A percentile compares a stretch with the other conserved stretches of the same genome.
phyloP scores from a whole-genome alignment of 1,284 basidiomycete genomes.

The Heliocybe sulcata region DNA sequence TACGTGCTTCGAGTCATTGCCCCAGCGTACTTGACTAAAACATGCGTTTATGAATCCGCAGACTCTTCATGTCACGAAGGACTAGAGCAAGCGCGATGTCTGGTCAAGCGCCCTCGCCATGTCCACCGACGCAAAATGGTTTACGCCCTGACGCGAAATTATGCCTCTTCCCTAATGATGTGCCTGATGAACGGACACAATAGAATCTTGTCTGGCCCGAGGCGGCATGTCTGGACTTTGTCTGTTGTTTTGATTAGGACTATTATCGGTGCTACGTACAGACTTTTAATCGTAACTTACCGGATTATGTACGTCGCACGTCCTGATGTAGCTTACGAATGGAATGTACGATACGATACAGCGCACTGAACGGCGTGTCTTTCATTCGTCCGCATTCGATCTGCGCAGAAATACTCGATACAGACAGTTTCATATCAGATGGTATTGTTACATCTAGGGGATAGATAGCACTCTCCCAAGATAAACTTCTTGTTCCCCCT shows the following conservation, averaged over 20 bases:
- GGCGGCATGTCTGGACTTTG: not conserved
- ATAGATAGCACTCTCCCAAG: too few relatives aligned
- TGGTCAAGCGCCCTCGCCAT: not conserved
- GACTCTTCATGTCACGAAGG: not conserved
- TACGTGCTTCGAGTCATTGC: too few relatives aligned
- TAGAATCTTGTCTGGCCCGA: not conserved
- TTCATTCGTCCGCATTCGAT: too few relatives aligned
- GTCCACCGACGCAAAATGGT: not conserved
- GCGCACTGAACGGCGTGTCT: too few relatives aligned
- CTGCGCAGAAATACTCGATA: too few relatives aligned
- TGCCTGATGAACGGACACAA: not conserved
- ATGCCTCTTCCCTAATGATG: not conserved
- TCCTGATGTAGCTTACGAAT: too few relatives aligned
- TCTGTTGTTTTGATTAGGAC: not conserved
- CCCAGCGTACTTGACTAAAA: too few relatives aligned
- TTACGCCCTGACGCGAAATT: not conserved
- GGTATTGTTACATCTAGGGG: too few relatives aligned
- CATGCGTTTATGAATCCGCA: not conserved
- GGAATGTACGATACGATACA: too few relatives aligned
- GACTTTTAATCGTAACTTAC: slow-evolving; percentile 4
- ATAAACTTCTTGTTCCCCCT: too few relatives aligned
- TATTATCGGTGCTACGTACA: not conserved
- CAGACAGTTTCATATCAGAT: too few relatives aligned
- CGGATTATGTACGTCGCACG: too few relatives aligned
- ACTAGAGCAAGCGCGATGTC: not conserved